A percentile compares a stretch with the other conserved stretches of the same genome.
phyloP scores from a whole-genome alignment of 2,329 filamentous ascomycete species.

The Trichophyton equinum region DNA sequence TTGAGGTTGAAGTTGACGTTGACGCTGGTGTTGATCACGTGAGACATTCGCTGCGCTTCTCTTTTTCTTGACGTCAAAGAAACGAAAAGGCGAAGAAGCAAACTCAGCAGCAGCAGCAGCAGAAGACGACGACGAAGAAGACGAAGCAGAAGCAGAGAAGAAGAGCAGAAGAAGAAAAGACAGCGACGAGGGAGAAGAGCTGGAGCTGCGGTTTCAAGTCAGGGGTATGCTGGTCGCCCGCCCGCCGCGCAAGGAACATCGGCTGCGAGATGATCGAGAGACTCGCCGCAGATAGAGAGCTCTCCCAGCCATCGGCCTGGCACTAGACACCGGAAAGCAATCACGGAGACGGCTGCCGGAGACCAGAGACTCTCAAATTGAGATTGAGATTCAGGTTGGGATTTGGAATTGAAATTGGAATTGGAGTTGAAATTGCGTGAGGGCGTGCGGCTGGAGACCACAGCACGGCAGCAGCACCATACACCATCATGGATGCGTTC shows the following conservation, averaged over 20 bases:
- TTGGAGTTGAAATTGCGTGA: too few species aligned
- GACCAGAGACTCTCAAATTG: too few species aligned
- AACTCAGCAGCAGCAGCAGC: neutral
- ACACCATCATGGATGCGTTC: constrained; percentile 32
- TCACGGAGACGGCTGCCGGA: too few species aligned
- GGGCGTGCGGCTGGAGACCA: too few species aligned
- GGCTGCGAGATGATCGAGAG: neutral
- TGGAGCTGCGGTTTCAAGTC: neutral
- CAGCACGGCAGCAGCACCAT: too few species aligned
- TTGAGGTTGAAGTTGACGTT: neutral
- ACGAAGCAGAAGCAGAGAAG: neutral
- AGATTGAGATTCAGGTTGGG: too few species aligned
- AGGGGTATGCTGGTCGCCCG: constrained; percentile 1
- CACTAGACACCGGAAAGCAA: too few species aligned
- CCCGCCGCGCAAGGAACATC: neutral
- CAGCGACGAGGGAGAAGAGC: neutral
- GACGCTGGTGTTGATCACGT: neutral
- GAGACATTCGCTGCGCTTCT: neutral
- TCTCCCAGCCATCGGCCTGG: neutral
- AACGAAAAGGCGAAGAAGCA: neutral
- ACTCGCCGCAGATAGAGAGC: neutral
- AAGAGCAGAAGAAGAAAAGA: neutral
- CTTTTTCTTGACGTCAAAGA: neutral
- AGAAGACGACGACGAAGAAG: neutral
- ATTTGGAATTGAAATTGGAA: too few species aligned